Evolutionary conservation across 1,284 basidiomycete genomes (phyloP), one percentile per base, ranked within the genome.

Genomic region (Athelia psychrophila): DNA sequence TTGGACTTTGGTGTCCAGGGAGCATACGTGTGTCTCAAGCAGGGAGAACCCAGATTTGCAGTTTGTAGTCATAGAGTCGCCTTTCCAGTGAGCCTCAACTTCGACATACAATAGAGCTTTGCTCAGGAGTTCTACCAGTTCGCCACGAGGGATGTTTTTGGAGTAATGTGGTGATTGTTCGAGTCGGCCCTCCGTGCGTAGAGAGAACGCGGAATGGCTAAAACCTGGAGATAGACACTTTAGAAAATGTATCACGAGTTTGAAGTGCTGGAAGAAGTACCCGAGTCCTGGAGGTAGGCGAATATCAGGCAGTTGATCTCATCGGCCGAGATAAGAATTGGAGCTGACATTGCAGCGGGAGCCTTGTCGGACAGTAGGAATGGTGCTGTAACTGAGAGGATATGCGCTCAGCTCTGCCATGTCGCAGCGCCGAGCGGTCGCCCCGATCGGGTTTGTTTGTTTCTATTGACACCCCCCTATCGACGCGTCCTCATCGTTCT

Each of bases 281-380:
- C 89, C 44, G 87, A 89, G 61, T 93, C 91, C 57, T 83, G 75
- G 54, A 93, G 82, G 65, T 93, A 93, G 1, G 89, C 77, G 68
- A 92, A 84, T 48, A 93, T 84, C 52, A 93, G 79, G 62, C 85
- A 88, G 67, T 93, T 93, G 51, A 93, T 77, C 64, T 93, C 91
- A 62, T 92, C 90, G 38, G 90, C 85, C 38, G 84, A 83, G 60
- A 93, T 86, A 33, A 76, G 73, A 48, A 86, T 77, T 45, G 79
- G 75, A 52, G 70, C 69, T 42, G 71, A 66, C 67, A 75, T 72
- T 25, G 47, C 54, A 52, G 56, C 52, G 24, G 30, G 23, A 35
- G 48, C 24, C 36, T 53, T 16, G 48, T 49, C 32, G 51, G 33
- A 22, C 48, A 50, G 15, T 33, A 25, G 19, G 55, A 58, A 50